Base-by-base conservation (phyloP, 805 yeast genomes). In the Barnettozyma wickerhamii region DNA sequence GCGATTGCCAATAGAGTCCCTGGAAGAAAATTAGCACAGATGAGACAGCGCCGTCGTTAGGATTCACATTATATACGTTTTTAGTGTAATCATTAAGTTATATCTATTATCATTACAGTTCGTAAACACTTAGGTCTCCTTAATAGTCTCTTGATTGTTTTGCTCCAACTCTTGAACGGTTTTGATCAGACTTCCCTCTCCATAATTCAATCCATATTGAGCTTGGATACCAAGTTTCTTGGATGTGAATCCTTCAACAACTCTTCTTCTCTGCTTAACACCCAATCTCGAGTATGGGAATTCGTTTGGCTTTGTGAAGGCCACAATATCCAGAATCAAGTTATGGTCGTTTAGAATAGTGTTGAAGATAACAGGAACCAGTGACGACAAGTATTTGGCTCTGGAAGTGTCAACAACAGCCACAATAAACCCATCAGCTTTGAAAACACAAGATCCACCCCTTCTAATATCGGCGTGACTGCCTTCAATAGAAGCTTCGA, bases 311-410 rank as follows among this genome's bases (percentile, higher is more conserved):
- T 75, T 76, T 33, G 85, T 77, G 63, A 91, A 93, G 0, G 88
- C 83, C 28, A 93, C 84, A 32, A 91, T 74, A 59, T 95, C 97
- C 17, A 89, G 67, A 9, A 87, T 74, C 42, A 93, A 65, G 48
- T 88, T 93, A 59, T 90, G 96, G 46, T 76, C 81, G 46, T 84
- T 79, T 52, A 95, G 65, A 1, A 91, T 77, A 14, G 80, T 79
- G 48, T 86, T 83, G 32, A 86, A 89, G 33, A 93, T 74, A 18
- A 90, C 74, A 1, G 98, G 95, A 0, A 88, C 89, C 42, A 93
- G 59, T 1, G 93, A 79, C 1, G 96, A 81, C 41, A 79, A 64
- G 46, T 72, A 68, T 30, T 69, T 63, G 9, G 65, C 62, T 30
- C 79, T 57, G 32, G 69, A 68, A 13, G 77, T 65, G 52, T 89